Evolutionary conservation across 164 flowering plant species (phyloP).

Genomic region (Paratinospora sagittata): DNA sequence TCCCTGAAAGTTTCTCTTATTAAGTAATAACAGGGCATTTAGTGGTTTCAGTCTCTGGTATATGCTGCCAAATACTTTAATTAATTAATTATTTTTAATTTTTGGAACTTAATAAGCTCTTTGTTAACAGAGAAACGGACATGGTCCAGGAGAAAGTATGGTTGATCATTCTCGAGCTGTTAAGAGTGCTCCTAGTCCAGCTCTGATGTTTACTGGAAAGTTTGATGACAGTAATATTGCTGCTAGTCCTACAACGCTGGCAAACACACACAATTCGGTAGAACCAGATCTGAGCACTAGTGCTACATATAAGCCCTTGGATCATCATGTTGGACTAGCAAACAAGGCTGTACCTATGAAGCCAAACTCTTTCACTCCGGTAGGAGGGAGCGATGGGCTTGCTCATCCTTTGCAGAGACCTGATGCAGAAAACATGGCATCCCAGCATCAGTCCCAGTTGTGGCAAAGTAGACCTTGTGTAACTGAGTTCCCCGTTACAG

Average conservation of each 20-base stretch:
- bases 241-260: conserved; percentile 38
- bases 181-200: conserved; percentile 53
- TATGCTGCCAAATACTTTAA: too few species aligned
- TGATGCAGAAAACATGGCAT: conserved; percentile 23
- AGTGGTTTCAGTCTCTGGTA: neutral
- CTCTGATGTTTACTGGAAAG: conserved; percentile 44
- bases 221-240: conserved; percentile 47
- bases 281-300: conserved; percentile 43
- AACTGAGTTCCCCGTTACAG: conserved; percentile 32
- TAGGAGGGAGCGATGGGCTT: conserved; percentile 31
- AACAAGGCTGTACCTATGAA: conserved; percentile 36
- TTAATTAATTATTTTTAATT: neutral
- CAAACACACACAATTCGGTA: conserved; percentile 35
- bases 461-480: conserved; percentile 28
- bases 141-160: conserved; percentile 55
- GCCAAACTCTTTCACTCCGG: conserved; percentile 24
- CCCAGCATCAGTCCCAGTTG: conserved; percentile 22
- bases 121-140: conserved; percentile 65
- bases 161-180: conserved; percentile 45
- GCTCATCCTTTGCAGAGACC: conserved; percentile 39
- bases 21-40: neutral
- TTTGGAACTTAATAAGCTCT: conserved; percentile 1
- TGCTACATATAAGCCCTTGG: conserved; percentile 32
- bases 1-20: neutral
- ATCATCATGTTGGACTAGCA: conserved; percentile 40